Percentiles rank a stretch among this genome's conserved stretches.
Evolutionary conservation across 768 basidiomycete species (phyloP).

Genomic region (Rhodotorula paludigena): DNA sequence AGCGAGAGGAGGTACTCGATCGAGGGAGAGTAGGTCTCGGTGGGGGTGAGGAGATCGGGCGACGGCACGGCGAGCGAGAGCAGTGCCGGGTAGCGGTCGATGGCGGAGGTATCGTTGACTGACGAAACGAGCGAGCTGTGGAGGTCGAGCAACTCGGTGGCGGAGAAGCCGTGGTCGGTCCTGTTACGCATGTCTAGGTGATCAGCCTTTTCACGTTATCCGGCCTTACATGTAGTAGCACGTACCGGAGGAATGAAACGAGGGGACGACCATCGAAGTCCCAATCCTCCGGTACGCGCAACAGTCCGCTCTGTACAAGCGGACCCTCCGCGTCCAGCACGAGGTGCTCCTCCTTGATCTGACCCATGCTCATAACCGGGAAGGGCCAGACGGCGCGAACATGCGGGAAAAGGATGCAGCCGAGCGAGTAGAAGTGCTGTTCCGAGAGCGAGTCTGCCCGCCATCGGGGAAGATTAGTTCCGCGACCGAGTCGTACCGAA

Average conservation of each 20-base stretch:
- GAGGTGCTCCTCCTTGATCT: constrained; percentile 10
- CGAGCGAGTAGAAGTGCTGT: constrained; percentile 6
- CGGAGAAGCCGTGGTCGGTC: not conserved
- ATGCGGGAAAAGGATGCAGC: constrained; percentile 1
- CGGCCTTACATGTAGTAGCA: no score
- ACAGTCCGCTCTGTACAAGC: not conserved
- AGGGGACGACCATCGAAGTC: not conserved
- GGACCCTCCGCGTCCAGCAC: not conserved
- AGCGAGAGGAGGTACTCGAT: not conserved
- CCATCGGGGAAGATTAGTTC: not conserved
- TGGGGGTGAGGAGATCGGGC: not conserved
- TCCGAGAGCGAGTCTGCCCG: constrained; percentile 8
- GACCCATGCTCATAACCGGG: constrained; percentile 1
- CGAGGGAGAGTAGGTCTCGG: not conserved
- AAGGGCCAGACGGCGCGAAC: not conserved
- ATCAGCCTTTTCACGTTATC: no score
- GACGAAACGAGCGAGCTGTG: not conserved
- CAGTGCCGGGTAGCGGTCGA: not conserved
- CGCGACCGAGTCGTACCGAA: not conserved
- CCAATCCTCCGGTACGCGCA: not conserved
- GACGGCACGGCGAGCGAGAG: not conserved
- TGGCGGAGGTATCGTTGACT: no score
- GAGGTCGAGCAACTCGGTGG: not conserved
- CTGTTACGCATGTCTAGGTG: no score
- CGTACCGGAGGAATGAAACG: not conserved